These are phyloP conservation scores for Colletotrichum sp. DNA, from an alignment of 2,329 filamentous ascomycete species.

Conservation along the genomic window DNA sequence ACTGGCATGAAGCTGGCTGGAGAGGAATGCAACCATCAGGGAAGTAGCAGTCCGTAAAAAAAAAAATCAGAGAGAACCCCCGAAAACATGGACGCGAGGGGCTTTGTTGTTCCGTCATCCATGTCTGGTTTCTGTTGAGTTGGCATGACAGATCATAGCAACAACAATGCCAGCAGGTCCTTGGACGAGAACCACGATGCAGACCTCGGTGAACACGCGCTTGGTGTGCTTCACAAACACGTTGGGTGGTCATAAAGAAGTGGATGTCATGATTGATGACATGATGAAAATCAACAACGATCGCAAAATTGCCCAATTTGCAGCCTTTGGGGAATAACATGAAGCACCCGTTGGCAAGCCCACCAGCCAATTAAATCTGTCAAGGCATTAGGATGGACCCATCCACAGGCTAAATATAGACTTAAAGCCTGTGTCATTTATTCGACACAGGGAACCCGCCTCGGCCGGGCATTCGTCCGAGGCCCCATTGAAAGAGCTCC, in stretches of 20 bases:
- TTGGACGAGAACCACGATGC: not conserved
- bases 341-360: not conserved
- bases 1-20: not conserved
- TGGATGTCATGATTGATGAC: not conserved
- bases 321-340: not conserved
- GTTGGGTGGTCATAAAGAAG: not conserved
- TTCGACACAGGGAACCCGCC: not conserved
- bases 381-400: not conserved
- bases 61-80: not conserved
- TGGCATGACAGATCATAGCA: not conserved
- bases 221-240: accelerated
- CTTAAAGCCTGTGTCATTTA: not conserved
- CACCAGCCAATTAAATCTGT: not conserved
- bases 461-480: not conserved
- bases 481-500: not conserved
- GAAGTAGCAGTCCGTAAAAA: not conserved
- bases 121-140: not conserved
- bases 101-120: not conserved
- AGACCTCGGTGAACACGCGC: not conserved
- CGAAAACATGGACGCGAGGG: not conserved
- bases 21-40: not conserved
- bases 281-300: not conserved
- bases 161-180: not conserved
- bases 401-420: not conserved
- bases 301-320: not conserved